Percentiles rank a stretch among this genome's conserved stretches.
Evolutionary conservation across 2,329 filamentous ascomycete genomes (phyloP).

Genomic region (Hysterium pulicare): DNA sequence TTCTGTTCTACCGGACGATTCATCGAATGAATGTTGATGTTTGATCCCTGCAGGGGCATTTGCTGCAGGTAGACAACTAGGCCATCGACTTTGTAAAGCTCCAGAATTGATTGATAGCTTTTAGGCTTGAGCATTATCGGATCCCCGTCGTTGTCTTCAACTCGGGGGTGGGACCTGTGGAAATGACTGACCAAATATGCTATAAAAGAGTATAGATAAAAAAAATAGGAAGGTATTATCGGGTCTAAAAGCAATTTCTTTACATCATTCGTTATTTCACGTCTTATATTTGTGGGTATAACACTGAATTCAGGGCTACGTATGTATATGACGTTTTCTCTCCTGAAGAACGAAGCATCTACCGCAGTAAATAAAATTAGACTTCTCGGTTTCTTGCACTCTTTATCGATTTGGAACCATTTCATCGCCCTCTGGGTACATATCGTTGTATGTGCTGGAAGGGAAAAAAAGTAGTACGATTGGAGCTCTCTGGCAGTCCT

Average conservation of each 20-base stretch:
- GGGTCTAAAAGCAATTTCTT: not conserved
- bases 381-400: too few species aligned
- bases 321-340: slow-evolving; percentile 85
- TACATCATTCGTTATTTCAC: slow-evolving; percentile 2
- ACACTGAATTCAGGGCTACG: slow-evolving; percentile 73
- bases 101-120: slow-evolving; percentile 50
- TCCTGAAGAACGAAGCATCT: slow-evolving; percentile 67
- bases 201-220: slow-evolving; percentile 62
- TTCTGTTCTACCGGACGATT: not conserved
- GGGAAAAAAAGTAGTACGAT: slow-evolving; percentile 74
- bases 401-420: too few species aligned
- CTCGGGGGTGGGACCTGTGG: slow-evolving; percentile 73
- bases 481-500: slow-evolving; percentile 74
- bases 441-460: slow-evolving; percentile 66
- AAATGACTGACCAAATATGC: slow-evolving; percentile 74
- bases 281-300: slow-evolving; percentile 68
- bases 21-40: slow-evolving; percentile 58
- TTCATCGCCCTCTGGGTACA: too few species aligned
- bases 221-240: slow-evolving; percentile 11
- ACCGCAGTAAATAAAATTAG: slow-evolving; percentile 49
- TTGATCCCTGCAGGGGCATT: slow-evolving; percentile 74
- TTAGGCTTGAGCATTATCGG: slow-evolving; percentile 67
- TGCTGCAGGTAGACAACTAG: slow-evolving; percentile 70
- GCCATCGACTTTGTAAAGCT: slow-evolving; percentile 68
- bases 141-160: slow-evolving; percentile 80